Percentiles rank a stretch among this genome's conserved stretches.
Conservation (phyloP, 257 asterid species). For the Solanum chilense region DNA sequence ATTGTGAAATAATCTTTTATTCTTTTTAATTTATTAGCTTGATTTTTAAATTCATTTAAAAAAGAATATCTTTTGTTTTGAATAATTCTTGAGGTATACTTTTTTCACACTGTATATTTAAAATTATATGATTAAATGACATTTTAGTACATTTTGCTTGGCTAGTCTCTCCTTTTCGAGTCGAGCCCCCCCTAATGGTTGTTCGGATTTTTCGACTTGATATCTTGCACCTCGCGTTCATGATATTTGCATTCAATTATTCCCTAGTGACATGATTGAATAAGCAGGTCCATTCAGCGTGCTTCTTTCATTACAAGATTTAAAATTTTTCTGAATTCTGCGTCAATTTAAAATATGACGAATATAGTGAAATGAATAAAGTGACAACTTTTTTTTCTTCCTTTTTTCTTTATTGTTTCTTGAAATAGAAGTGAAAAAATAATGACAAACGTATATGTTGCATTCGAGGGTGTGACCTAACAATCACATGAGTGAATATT, state of each 20-base stretch:
- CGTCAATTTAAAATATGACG: too few species aligned
- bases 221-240: background rate
- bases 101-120: background rate
- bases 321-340: too few species aligned
- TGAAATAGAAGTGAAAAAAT: background rate
- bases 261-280: background rate
- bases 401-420: background rate
- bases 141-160: too few species aligned
- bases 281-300: background rate
- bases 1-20: background rate
- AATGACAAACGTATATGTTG: background rate
- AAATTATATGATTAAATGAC: too few species aligned
- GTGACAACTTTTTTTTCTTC: background rate
- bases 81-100: too few species aligned
- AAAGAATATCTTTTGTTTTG: too few species aligned
- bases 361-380: background rate
- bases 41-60: too few species aligned
- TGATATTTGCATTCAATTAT: too few species aligned
- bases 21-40: background rate
- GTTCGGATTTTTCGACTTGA: rapidly evolving
- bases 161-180: background rate
- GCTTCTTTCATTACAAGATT: background rate
- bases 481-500: background rate
- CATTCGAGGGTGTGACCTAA: background rate
- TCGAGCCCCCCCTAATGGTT: background rate